Conservation (phyloP, 73 alveolate genomes). For the Paramecium tetraurelia region DNA sequence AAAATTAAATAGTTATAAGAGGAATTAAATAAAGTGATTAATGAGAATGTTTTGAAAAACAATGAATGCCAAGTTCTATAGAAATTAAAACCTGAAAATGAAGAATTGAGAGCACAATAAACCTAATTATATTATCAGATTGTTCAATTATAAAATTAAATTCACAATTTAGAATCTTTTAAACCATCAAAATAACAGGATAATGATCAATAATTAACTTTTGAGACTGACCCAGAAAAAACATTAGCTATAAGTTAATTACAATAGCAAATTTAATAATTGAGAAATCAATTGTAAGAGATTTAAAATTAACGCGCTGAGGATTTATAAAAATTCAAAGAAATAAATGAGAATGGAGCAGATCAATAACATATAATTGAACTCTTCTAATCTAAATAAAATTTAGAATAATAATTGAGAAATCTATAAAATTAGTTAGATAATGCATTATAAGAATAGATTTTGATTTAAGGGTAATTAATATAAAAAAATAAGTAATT, state of each 20-base stretch:
- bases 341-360: not conserved
- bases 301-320: not conserved
- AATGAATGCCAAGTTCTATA: not conserved
- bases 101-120: not conserved
- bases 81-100: not conserved
- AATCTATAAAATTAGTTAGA: not conserved
- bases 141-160: not conserved
- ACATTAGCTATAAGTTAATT: not conserved
- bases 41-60: not conserved
- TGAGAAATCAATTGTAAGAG: not conserved
- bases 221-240: not conserved
- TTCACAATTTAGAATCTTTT: not conserved
- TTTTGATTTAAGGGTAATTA: not conserved
- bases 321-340: not conserved
- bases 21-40: not conserved
- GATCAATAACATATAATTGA: not conserved
- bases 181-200: not conserved
- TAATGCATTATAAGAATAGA: not conserved
- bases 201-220: not conserved
- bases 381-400: not conserved
- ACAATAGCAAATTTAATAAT: not conserved
- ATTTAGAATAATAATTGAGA: not conserved
- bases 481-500: not conserved
- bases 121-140: not conserved
- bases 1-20: not conserved